Base-by-base conservation (phyloP, 176 grass and related monocot species). In the Pontederia crassipes region DNA sequence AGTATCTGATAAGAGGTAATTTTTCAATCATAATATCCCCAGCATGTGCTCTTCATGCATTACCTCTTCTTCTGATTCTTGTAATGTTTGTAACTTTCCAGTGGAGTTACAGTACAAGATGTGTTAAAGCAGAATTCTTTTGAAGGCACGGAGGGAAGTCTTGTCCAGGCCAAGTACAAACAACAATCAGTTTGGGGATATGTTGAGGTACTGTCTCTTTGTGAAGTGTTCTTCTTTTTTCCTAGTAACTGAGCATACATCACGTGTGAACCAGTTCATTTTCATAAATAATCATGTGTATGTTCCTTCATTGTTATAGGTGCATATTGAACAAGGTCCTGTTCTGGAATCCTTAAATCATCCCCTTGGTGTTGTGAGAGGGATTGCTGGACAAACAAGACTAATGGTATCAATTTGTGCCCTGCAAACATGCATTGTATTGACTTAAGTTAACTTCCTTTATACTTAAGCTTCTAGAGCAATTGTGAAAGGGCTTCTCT, bases 291-390 rank as follows among this genome's bases (percentile, higher is more conserved):
- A 52, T 26, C 18, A 11, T 10, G 0, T 46, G 15, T 50, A 24
- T 62, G 1, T 52, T 10, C 14, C 20, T 64, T 55, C 11, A 28
- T 47, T 64, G 52, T 10, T 28, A 55, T 20, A 98, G 93, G 79
- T 98, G 55, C 93, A 98, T 70, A 74, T 98, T 8, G 93, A 98
- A 78, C 93, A 98, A 89, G 93, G 87, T 5, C 93, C 93, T 61
- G 87, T 92, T 13, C 68, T 98, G 53, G 93, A 98, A 77, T 86
- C 93, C 9, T 81, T 98, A n/a, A 67, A 45, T 5, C 88, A 88
- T 79, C 93, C 87, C 10, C 79, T 98, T 58, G 93, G 93, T 8
- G 68, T 89, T 46, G 93, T 98, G 28, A 85, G 85, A 79, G 93
- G 93, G 74, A 98, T 98, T 64, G 93, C 93, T 52, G 93, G 93